Conservation (phyloP, 1,284 basidiomycete species). For the Agroathelia rolfsii region DNA sequence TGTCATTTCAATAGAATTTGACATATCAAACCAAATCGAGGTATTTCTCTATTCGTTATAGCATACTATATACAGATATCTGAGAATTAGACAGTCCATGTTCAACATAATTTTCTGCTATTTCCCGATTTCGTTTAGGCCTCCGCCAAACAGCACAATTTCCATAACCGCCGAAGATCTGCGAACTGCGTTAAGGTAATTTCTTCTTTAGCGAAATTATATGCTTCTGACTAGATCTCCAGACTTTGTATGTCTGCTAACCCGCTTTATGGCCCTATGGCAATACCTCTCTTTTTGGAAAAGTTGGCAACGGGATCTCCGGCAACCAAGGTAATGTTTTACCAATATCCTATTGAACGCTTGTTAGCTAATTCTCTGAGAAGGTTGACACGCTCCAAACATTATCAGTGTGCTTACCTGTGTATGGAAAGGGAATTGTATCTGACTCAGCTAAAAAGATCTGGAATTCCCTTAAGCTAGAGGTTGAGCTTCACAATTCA, state of each 20-base stretch:
- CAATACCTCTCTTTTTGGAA: conserved; percentile 85
- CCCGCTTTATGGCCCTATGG: conserved; percentile 75
- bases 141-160: conserved; percentile 91
- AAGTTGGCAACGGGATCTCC: conserved; percentile 84
- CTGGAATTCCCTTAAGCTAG: conserved; percentile 83
- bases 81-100: conserved; percentile 50
- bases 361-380: conserved; percentile 38
- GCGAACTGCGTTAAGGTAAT: conserved; percentile 61
- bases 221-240: conserved; percentile 17
- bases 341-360: not conserved
- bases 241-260: conserved; percentile 68
- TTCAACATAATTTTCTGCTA: conserved; percentile 98
- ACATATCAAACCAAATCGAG: conserved; percentile 66
- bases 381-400: conserved; percentile 77
- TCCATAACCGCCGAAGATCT: conserved; percentile 88
- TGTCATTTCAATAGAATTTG: conserved; percentile 83
- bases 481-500: conserved; percentile 37
- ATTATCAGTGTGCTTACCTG: conserved; percentile 66
- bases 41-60: conserved; percentile 36
- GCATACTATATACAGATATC: conserved; percentile 1
- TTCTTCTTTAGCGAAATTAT: conserved; percentile 5
- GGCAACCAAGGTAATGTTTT: conserved; percentile 63
- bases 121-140: conserved; percentile 96
- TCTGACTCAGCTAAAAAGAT: conserved; percentile 61
- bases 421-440: conserved; percentile 64